A percentile compares a stretch with the other conserved stretches of the same genome.
phyloP scores from a whole-genome alignment of 495 filamentous ascomycete genomes.

The Apiosordaria backusii region DNA sequence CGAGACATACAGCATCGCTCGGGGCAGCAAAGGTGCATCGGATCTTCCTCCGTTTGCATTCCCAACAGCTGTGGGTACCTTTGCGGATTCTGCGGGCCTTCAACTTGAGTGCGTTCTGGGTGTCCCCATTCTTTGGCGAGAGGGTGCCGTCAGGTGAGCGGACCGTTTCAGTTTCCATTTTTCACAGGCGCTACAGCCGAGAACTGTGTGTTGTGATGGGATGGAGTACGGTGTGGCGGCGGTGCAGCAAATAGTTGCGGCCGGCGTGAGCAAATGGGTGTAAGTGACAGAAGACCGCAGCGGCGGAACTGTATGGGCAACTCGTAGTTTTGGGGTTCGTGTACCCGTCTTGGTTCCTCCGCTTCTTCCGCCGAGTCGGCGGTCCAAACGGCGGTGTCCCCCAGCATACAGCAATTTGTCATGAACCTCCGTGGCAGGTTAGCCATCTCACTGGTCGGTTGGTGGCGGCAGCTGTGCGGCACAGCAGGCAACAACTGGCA shows the following conservation, averaged over 20 bases:
- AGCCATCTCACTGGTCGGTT: background rate
- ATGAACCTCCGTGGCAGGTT: background rate
- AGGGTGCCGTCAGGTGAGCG: background rate
- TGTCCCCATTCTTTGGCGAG: background rate
- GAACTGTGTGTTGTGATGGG: background rate
- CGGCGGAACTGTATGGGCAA: background rate
- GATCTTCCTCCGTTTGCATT: constrained; percentile 50
- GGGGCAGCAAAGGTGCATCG: constrained; percentile 42
- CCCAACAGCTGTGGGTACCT: constrained; percentile 51
- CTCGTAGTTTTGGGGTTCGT: background rate
- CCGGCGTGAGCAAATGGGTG: background rate
- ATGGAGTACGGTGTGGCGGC: background rate
- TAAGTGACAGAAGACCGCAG: background rate
- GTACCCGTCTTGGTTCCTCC: background rate
- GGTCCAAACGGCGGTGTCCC: background rate
- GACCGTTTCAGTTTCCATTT: background rate
- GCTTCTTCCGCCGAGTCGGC: background rate
- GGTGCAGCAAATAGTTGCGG: background rate
- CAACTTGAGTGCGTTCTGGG: background rate
- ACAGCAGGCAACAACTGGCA: background rate
- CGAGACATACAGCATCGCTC: constrained; percentile 36
- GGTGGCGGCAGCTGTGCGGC: background rate
- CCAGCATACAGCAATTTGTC: background rate
- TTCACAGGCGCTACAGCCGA: background rate
- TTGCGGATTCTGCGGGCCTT: constrained; percentile 36